phyloP scores from a whole-genome alignment of 2,329 filamentous ascomycete genomes.

The Talaromyces atroroseus region DNA sequence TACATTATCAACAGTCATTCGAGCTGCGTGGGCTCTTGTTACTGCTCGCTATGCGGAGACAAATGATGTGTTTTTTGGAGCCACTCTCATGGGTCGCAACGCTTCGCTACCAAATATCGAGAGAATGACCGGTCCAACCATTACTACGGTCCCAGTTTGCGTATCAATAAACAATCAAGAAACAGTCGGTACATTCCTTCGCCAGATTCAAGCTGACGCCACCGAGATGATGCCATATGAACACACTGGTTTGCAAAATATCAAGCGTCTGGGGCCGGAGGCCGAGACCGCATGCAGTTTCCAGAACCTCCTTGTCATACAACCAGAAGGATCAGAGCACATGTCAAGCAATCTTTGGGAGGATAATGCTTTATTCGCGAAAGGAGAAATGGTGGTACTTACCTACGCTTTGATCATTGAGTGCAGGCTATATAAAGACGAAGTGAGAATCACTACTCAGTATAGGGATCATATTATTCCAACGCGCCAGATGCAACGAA shows the following conservation, averaged over 20 bases:
- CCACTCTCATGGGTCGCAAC: constrained; percentile 35
- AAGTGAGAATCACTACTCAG: not conserved
- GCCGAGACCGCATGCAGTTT: constrained; percentile 32
- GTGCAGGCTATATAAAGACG: not conserved
- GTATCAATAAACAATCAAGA: constrained; percentile 25
- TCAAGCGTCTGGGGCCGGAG: constrained; percentile 47
- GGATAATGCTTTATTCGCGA: not conserved
- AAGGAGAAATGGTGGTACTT: not conserved
- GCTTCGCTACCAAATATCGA: constrained; percentile 32
- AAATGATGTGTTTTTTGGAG: constrained; percentile 36
- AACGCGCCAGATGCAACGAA: not conserved
- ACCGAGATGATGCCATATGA: constrained; percentile 54
- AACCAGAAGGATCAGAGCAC: constrained; percentile 21
- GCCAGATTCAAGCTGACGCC: constrained; percentile 48
- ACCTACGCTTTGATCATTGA: not conserved
- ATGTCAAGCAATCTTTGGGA: not conserved
- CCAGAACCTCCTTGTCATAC: constrained; percentile 43
- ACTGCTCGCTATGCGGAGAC: constrained; percentile 29
- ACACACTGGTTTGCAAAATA: constrained; percentile 46
- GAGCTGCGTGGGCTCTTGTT: constrained; percentile 33
- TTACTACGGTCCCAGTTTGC: constrained; percentile 33
- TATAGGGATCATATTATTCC: not conserved
- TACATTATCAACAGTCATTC: constrained; percentile 26
- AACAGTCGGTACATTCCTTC: constrained; percentile 44
- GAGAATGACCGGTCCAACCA: constrained; percentile 34